A percentile compares a stretch with the other conserved stretches of the same genome.
These are phyloP conservation scores for Bjerkandera adusta DNA, from an alignment of 1,284 basidiomycete species.

Conservation along the genomic window DNA sequence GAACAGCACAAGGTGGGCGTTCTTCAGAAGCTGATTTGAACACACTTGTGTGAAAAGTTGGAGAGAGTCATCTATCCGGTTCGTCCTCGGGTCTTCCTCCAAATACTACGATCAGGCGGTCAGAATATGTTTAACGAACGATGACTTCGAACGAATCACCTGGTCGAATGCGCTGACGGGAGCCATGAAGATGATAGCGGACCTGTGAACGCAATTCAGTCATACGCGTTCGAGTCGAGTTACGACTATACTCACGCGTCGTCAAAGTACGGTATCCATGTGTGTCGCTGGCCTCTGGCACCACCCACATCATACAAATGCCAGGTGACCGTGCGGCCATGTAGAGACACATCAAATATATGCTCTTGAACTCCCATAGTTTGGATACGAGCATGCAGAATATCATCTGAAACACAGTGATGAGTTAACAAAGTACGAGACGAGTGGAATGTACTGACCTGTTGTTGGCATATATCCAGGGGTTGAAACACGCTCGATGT, in stretches of 20 bases:
- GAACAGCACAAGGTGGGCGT: constrained; percentile 76
- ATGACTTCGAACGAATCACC: constrained; percentile 39
- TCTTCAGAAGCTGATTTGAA: constrained; percentile 75
- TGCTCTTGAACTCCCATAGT: constrained; percentile 84
- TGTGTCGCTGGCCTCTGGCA: constrained; percentile 78
- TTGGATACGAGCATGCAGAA: constrained; percentile 79
- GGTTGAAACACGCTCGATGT: constrained; percentile 67
- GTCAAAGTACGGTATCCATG: constrained; percentile 82
- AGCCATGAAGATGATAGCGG: constrained; percentile 83
- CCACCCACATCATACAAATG: constrained; percentile 82
- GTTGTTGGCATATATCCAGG: constrained; percentile 69
- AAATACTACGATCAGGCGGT: constrained; percentile 51
- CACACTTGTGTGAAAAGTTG: constrained; percentile 83
- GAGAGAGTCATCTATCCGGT: constrained; percentile 80
- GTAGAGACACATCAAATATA: constrained; percentile 68
- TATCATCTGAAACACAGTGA: constrained; percentile 62
- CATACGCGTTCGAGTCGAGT: neutral
- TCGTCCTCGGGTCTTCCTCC: constrained; percentile 79
- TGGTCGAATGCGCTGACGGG: constrained; percentile 87
- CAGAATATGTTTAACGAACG: neutral
- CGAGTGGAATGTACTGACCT: constrained; percentile 39
- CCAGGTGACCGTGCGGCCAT: constrained; percentile 75
- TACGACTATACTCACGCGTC: constrained; percentile 45
- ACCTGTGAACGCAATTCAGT: constrained; percentile 27
- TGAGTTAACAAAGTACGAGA: neutral